phyloP scores from a whole-genome alignment of 495 filamentous ascomycete genomes.

The Bathelium albidoporum region DNA sequence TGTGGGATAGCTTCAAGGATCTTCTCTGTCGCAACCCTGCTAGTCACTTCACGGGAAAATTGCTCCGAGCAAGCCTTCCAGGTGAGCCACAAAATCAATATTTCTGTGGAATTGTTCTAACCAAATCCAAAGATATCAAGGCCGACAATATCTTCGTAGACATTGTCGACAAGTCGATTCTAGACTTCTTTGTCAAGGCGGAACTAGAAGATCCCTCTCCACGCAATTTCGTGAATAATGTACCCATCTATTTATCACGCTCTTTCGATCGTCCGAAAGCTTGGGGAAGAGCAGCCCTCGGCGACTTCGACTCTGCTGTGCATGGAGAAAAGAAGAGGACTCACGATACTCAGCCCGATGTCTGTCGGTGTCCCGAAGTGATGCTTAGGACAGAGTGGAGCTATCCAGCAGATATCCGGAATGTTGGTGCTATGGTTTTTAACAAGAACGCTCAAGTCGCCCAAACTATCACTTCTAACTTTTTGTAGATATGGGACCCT shows the following conservation, averaged over 20 bases:
- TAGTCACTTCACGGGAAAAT: slow-evolving; percentile 4
- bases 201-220: slow-evolving; percentile 27
- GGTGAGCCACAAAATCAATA: not conserved
- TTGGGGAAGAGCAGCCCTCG: slow-evolving; percentile 22
- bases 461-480: no score
- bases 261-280: slow-evolving; percentile 15
- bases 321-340: slow-evolving; percentile 24
- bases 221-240: slow-evolving; percentile 23
- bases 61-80: not conserved
- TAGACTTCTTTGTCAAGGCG: slow-evolving; percentile 2
- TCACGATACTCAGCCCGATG: slow-evolving; percentile 25
- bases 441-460: no score
- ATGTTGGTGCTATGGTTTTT: slow-evolving; percentile 13
- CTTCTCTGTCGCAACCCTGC: slow-evolving; percentile 7
- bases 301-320: slow-evolving; percentile 36
- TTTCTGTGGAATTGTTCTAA: not conserved
- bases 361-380: slow-evolving; percentile 32
- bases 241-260: slow-evolving; percentile 25
- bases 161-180: slow-evolving; percentile 8
- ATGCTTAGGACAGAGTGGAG: slow-evolving; percentile 11
- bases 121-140: slow-evolving; percentile 21
- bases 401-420: slow-evolving; percentile 11
- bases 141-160: slow-evolving; percentile 29
- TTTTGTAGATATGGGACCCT: slow-evolving; percentile 45
- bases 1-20: slow-evolving; percentile 5